Percentiles rank a stretch among this genome's conserved stretches.
These are phyloP conservation scores for Zasmidium citrigriseum DNA, from an alignment of 2,329 filamentous ascomycete genomes.

Conservation along the genomic window DNA sequence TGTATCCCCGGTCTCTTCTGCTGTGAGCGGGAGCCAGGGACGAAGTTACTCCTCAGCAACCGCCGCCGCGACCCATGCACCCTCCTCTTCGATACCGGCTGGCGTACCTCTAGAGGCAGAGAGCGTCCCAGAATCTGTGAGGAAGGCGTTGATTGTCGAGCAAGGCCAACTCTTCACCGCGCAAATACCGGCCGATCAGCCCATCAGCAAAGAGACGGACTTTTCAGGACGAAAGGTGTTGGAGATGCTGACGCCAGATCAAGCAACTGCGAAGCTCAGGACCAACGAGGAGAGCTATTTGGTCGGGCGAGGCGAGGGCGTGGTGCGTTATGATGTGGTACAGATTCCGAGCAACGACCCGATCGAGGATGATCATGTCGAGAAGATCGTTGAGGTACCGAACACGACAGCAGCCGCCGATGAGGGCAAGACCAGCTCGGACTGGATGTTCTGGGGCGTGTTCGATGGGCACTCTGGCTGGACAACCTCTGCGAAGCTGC, in stretches of 20 bases:
- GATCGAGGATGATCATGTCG: conserved; percentile 96
- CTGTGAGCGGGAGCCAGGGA: conserved; percentile 29
- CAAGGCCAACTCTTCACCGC: conserved; percentile 89
- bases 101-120: conserved; percentile 30
- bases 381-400: conserved; percentile 94
- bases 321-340: conserved; percentile 90
- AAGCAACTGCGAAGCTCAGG: conserved; percentile 85
- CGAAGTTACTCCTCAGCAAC: conserved; percentile 34
- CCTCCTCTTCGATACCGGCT: conserved; percentile 14
- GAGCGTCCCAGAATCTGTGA: conserved; percentile 55
- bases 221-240: conserved; percentile 82
- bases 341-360: conserved; percentile 96
- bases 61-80: conserved; percentile 20
- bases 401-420: conserved; percentile 57
- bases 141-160: conserved; percentile 78
- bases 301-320: conserved; percentile 84
- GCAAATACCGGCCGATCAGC: conserved; percentile 79
- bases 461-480: conserved; percentile 98
- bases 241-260: conserved; percentile 94
- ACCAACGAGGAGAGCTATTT: conserved; percentile 89
- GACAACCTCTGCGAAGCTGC: conserved; percentile 95
- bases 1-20: conserved; percentile 18
- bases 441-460: conserved; percentile 99
- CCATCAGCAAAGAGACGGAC: conserved; percentile 84
- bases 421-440: conserved; percentile 62